Base-by-base conservation (phyloP, 352 stramenopile genomes). In the Pythium monospermum region DNA sequence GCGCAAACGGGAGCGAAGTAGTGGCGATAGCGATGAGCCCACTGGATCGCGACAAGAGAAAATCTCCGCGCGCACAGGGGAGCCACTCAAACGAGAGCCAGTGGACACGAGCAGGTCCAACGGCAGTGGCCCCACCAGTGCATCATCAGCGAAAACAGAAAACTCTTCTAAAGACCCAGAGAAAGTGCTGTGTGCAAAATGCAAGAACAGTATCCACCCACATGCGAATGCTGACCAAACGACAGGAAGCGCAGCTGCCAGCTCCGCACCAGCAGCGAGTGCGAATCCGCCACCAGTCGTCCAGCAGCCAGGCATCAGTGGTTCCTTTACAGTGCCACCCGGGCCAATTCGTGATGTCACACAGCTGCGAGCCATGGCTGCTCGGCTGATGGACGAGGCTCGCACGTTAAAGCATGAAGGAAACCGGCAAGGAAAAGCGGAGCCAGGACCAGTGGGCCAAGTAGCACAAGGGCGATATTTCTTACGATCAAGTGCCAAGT, bases 351-450 rank as follows among this genome's bases (percentile, higher is more conserved):
- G 49, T 46, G 81, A 91, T 49, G 64, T 83, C 49, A 51, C 65
- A 22, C 81, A 79, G 18, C 48, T 92, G 46, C 69, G 69, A 15
- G 53, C 58, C 18, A 69, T 85, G 23, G 80, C 69, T 13, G 59
- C 49, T 6, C 69, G 69, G 49, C 50, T 92, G 15, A 83, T 84
- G 50, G 68, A 87, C 4, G 71, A 90, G 52, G 81, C 81, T 32
- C 64, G 78, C 28, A 71, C 66, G 49, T 66, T 94, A 3, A 94
- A 94, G 51, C 83, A 94, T 56, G 77, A 91, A 56, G 83, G 83
- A 22, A 89, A 94, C 41, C 71, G 66, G 3, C 68, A 64, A 13
- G 83, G 83, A 11, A 31, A 59, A 18, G 65, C 62, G 0, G 73
- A 91, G 28, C 38, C 66, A 5, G 72, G 73, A 0, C 43, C 51